Base-by-base conservation (phyloP, 2,329 filamentous ascomycete genomes). In the Aspergillus pseudoglaucus region DNA sequence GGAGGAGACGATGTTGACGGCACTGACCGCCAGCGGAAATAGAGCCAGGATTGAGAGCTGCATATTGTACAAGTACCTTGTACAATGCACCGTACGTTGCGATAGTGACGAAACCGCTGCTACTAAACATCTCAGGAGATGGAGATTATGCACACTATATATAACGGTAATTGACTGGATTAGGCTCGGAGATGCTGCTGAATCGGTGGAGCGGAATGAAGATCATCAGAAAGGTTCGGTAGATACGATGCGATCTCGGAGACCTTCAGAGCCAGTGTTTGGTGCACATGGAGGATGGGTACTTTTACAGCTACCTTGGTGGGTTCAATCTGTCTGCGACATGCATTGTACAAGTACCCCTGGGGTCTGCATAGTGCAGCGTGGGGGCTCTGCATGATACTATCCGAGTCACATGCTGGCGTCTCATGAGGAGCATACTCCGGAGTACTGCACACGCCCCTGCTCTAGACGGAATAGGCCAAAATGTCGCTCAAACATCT, bases 1-100 rank as follows among this genome's bases (percentile, higher is more conserved):
- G 54, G 78, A 77, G 48, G 84, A 80, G 46, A 88, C 61, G 58
- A 84, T 79, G 55, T 81, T 80, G 41, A 76, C 60, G 46, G 63
- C 65, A 22, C 57, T 56, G 7, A 55, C 54, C 7, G 53, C 35
- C 15, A 61, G 49, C 15, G 57, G 56, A 8, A 65, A 53, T 7
- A 59, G 49, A 0, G 50, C 38, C 3, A 59, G 48, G 15, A 18
- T 9, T 10, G 37, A 10, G 2, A 39, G 37, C 2, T 39, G 37
- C 37, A 39, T 39, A 17, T 17, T 17, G 33, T 17, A 37, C 33
- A 37, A 15, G 33, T 37, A 37, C n/a, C 17, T n/a, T 37, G 33
- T 17, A 18, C 33, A 18, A 17, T 37, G 33, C 33, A 37, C 33
- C n/a, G 8, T 17, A n/a, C 14, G 15, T 6, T 3, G 33, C 7